Percentiles rank a stretch among this genome's conserved stretches.
Evolutionary conservation across 768 basidiomycete species (phyloP).

Genomic region (Trametes cingulata): DNA sequence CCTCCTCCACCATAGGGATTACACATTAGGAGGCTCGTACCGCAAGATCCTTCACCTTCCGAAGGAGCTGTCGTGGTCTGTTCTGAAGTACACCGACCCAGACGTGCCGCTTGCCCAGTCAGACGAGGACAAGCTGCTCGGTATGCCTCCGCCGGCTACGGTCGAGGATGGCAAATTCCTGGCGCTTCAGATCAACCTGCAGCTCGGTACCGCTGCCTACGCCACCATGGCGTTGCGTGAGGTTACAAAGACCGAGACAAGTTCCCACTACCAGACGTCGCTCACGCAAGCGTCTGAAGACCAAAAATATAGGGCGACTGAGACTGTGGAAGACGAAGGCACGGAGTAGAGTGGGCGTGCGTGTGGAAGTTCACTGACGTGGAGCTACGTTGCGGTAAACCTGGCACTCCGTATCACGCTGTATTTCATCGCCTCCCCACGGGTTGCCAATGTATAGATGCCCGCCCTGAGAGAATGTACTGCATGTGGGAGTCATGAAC

Average conservation of each 20-base stretch:
- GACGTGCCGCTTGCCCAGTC: constrained; percentile 90
- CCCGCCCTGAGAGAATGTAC: constrained; percentile 4
- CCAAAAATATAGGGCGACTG: constrained; percentile 71
- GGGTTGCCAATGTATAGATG: constrained; percentile 5
- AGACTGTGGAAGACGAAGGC: constrained; percentile 36
- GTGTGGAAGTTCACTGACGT: constrained; percentile 15
- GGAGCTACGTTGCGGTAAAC: constrained; percentile 14
- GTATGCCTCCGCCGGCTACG: constrained; percentile 69
- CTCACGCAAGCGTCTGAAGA: constrained; percentile 80
- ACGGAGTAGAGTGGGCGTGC: constrained; percentile 1
- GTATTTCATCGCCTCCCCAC: constrained; percentile 13
- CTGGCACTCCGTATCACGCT: constrained; percentile 13
- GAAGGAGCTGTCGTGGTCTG: constrained; percentile 75
- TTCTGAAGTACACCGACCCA: constrained; percentile 89
- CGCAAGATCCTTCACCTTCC: constrained; percentile 89
- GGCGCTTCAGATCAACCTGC: constrained; percentile 83
- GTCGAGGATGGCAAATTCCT: constrained; percentile 78
- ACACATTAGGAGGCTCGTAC: constrained; percentile 90
- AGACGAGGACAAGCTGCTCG: constrained; percentile 91
- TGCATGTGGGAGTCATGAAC: neutral
- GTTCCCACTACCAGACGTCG: constrained; percentile 84
- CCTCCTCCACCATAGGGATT: constrained; percentile 58
- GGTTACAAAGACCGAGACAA: constrained; percentile 94
- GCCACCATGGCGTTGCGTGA: constrained; percentile 98
- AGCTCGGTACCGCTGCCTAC: constrained; percentile 90